Percentiles rank a stretch among this genome's conserved stretches.
Evolutionary conservation across 2,329 filamentous ascomycete species (phyloP).

Genomic region (Alternaria sp.): DNA sequence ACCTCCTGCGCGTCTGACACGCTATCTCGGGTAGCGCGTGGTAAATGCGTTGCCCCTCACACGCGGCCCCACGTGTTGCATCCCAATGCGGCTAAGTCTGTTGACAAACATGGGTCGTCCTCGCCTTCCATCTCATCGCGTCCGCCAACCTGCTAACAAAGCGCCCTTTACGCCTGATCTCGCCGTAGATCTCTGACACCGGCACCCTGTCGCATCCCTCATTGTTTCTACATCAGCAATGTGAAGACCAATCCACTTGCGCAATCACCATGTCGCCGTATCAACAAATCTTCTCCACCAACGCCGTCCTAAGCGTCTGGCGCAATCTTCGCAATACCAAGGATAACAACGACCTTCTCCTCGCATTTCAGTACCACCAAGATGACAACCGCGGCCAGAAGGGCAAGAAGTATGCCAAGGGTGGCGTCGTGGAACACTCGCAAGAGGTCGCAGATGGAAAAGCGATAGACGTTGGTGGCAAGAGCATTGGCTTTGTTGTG

Average conservation of each 20-base stretch:
- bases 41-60: slow-evolving; percentile 16
- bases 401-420: slow-evolving; percentile 25
- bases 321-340: slow-evolving; percentile 40
- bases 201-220: background rate
- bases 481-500: slow-evolving; percentile 45
- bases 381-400: slow-evolving; percentile 30
- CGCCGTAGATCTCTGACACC: background rate
- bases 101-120: slow-evolving; percentile 12
- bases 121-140: background rate
- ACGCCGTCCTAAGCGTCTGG: slow-evolving; percentile 44
- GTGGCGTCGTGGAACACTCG: slow-evolving; percentile 17
- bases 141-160: slow-evolving; percentile 10
- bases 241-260: slow-evolving; percentile 10
- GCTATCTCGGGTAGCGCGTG: background rate
- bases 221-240: slow-evolving; percentile 12
- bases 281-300: slow-evolving; percentile 43
- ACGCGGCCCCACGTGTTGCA: slow-evolving; percentile 17
- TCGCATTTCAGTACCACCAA: slow-evolving; percentile 44
- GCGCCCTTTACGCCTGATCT: background rate
- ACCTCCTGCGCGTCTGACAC: background rate
- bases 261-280: slow-evolving; percentile 35
- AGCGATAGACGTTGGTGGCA: slow-evolving; percentile 26
- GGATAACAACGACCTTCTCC: slow-evolving; percentile 40
- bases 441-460: slow-evolving; percentile 29
- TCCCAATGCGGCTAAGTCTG: slow-evolving; percentile 10